Base-by-base conservation (phyloP, 495 filamentous ascomycete genomes). In the Annulohypoxylon bovei region DNA sequence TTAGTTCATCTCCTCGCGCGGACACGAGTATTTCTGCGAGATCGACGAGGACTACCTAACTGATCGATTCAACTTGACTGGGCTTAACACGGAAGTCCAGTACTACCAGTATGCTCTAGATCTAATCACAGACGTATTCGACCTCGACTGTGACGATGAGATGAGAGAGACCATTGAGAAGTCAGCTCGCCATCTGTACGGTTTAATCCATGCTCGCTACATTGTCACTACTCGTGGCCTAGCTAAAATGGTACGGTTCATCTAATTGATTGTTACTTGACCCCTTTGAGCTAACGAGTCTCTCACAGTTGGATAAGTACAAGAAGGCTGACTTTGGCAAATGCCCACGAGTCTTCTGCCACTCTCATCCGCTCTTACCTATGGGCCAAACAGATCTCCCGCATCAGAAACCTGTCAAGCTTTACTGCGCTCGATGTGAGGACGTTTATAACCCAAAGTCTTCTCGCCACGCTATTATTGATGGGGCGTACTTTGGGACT, bases 1-100 rank as follows among this genome's bases (percentile, higher is more conserved):
- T 28, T 77, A 97, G 95, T 99, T 99, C 83, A 97, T 98, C 66
- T 97, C 94, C 1, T 97, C 94, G 4, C 89, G 95, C 18, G 95
- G 95, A 65, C 98, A 99, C 81, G 95, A 99, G 78, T 99, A 99
- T 81, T 99, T 98, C 71, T 99, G 95, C 86, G 95, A 99, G 74
- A 98, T 99, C 65, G 95, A 99, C 78, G 95, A 99, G 78, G 95
- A 99, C 67, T 99, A 99, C 77, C 85, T 99, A 16, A 98, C 95
- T 54, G 95, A 99, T 78, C 91, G 95, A 40, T 99, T 99, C 86
- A 99, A 99, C 79, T 85, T 99, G 32, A 99, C 95, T 9, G 95
- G 95, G 42, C 88, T 99, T 32, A 98, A 98, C 79, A 93, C 93
- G 32, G 95, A 99, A 77, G 95, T 99, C 4, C 91, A 95, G 65